Conservation (phyloP, 1,284 basidiomycete species). For the Rhizoctonia solani region DNA sequence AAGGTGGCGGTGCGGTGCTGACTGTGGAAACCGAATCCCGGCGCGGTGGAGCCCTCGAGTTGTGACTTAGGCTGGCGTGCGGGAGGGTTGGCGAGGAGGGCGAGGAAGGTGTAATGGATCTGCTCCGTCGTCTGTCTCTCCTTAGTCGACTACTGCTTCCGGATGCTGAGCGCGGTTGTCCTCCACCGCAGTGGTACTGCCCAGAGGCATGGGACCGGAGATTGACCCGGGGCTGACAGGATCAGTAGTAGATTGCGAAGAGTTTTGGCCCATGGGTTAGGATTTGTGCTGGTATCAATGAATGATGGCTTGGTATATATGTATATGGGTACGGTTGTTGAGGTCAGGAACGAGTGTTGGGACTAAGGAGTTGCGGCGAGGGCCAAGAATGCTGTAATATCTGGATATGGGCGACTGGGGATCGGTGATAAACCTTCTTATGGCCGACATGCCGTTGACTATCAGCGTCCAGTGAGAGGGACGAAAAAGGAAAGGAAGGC, state of each 20-base stretch:
- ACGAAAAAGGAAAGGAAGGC: no score
- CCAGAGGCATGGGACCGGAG: conserved; percentile 20
- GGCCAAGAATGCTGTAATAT: no score
- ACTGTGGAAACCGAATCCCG: conserved; percentile 2
- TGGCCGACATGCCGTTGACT: no score
- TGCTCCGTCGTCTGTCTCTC: conserved; percentile 1
- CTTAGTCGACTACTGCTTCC: neutral
- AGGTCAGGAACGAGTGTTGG: neutral
- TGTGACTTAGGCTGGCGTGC: neutral
- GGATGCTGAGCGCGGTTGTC: neutral
- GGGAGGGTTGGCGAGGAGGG: neutral
- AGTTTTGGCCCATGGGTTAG: conserved; percentile 14
- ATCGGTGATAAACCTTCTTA: no score
- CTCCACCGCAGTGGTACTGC: neutral
- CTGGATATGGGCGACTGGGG: no score
- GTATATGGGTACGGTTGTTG: neutral
- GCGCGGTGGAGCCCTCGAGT: neutral
- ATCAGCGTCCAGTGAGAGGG: no score
- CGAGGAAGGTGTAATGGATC: neutral
- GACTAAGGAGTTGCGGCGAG: no score
- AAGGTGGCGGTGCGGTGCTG: conserved; percentile 14
- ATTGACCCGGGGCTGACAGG: conserved; percentile 1
- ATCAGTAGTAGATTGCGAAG: conserved; percentile 11
- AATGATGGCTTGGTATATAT: neutral
- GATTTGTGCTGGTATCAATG: neutral